These are phyloP conservation scores for Actinidia polygama DNA, from an alignment of 179 eudicot species.

Conservation along the genomic window DNA sequence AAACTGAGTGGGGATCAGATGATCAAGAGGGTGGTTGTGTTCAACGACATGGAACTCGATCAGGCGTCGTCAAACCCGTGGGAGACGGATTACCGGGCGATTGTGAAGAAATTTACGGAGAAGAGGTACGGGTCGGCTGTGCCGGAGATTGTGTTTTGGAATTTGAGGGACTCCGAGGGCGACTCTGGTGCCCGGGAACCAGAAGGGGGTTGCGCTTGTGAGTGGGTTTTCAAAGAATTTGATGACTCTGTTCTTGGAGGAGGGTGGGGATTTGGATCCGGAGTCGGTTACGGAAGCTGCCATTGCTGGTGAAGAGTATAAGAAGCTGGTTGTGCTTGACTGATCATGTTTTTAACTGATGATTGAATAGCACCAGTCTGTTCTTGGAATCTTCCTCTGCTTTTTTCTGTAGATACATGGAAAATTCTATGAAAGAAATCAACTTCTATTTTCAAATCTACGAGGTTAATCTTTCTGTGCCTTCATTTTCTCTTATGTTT, in stretches of 20 bases:
- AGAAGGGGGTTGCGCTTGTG: constrained; percentile 19
- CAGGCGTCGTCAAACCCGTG: not conserved
- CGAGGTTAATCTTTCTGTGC: too few species aligned
- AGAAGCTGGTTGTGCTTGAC: too few species aligned
- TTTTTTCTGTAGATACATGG: too few species aligned
- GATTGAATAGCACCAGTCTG: too few species aligned
- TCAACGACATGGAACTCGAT: constrained; percentile 22
- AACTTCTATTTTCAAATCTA: too few species aligned
- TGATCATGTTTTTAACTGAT: too few species aligned
- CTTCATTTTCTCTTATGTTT: too few species aligned
- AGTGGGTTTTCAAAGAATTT: constrained; percentile 21
- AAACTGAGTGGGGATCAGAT: not conserved
- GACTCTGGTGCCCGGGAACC: constrained; percentile 16
- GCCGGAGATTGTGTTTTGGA: constrained; percentile 24
- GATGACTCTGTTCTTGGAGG: constrained; percentile 19
- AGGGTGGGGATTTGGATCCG: constrained; percentile 5
- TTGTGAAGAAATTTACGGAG: not conserved
- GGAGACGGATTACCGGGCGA: constrained; percentile 17
- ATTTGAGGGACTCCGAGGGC: constrained; percentile 18
- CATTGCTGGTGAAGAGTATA: too few species aligned
- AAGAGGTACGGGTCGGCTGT: constrained; percentile 14
- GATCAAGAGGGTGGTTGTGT: constrained; percentile 1
- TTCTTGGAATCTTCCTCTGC: too few species aligned
- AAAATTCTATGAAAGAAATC: too few species aligned
- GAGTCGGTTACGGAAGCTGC: constrained; percentile 11